Conservation (phyloP, 2,329 filamentous ascomycete species). For the Stemphylium vesicarium region DNA sequence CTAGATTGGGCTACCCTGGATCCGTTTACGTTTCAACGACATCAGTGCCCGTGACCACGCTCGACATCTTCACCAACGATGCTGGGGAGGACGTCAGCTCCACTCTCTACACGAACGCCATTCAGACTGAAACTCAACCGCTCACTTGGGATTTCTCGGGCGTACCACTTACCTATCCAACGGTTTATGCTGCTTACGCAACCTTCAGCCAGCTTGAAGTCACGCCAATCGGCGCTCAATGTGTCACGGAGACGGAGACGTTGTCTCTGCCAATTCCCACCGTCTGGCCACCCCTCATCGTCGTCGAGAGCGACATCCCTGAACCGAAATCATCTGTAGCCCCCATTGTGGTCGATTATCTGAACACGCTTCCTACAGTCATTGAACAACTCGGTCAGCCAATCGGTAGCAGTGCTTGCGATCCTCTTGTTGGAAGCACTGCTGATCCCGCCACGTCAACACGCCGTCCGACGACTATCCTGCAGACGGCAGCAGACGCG, state of each 20-base stretch:
- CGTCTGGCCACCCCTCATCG: conserved; percentile 31
- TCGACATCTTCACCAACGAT: conserved; percentile 30
- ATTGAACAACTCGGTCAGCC: conserved; percentile 35
- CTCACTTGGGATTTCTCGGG: conserved; percentile 39
- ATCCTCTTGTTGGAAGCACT: conserved; percentile 33
- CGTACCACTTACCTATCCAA: conserved; percentile 41
- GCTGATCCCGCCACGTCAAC: conserved; percentile 5
- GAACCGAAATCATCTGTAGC: conserved; percentile 28
- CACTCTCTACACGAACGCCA: conserved; percentile 12
- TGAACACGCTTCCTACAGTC: conserved; percentile 40
- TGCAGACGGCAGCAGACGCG: conserved; percentile 5
- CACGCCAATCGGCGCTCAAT: conserved; percentile 26
- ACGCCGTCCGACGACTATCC: conserved; percentile 10
- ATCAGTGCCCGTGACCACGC: conserved; percentile 23
- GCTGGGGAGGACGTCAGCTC: conserved; percentile 22
- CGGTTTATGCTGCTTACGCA: conserved; percentile 39
- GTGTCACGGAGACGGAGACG: conserved; percentile 20
- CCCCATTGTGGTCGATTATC: conserved; percentile 36
- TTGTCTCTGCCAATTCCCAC: conserved; percentile 39
- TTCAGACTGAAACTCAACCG: conserved; percentile 19
- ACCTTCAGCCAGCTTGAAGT: conserved; percentile 39
- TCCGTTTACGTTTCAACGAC: conserved; percentile 26
- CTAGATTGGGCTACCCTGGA: conserved; percentile 36
- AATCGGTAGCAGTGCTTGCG: conserved; percentile 40
- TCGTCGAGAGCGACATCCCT: conserved; percentile 26